These are phyloP conservation scores for Saccharum officinarum DNA, from an alignment of 176 grass and related monocot genomes.

Conservation along the genomic window DNA sequence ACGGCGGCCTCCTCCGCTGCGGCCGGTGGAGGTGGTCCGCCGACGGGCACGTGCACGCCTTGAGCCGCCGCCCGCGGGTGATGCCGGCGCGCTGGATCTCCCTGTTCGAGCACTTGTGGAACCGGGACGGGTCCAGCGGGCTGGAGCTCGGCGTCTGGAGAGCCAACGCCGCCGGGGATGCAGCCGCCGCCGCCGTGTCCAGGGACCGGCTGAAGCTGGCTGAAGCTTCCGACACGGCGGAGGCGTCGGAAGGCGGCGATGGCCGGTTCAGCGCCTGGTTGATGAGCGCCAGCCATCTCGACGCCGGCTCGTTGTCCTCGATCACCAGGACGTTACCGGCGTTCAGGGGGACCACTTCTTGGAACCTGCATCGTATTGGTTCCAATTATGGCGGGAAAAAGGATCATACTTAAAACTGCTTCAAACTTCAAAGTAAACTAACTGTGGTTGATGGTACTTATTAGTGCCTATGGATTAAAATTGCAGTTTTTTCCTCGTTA, in stretches of 20 bases:
- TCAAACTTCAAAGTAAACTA: background rate
- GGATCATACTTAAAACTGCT: background rate
- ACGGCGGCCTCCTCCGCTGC: background rate
- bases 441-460: background rate
- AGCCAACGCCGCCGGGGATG: slow-evolving; percentile 15
- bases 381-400: background rate
- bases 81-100: slow-evolving; percentile 50
- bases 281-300: slow-evolving; percentile 82
- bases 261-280: slow-evolving; percentile 81
- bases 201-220: slow-evolving; percentile 9
- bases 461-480: background rate
- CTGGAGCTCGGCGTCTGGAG: slow-evolving; percentile 39
- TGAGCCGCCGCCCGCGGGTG: slow-evolving; percentile 51
- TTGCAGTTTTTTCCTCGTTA: background rate
- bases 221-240: slow-evolving; percentile 5
- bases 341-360: slow-evolving; percentile 87
- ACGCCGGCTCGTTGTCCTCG: slow-evolving; percentile 90
- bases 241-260: background rate
- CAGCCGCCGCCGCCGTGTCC: background rate
- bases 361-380: slow-evolving; percentile 30
- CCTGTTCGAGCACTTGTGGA: slow-evolving; percentile 54
- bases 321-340: slow-evolving; percentile 90
- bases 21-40: background rate
- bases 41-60: slow-evolving; percentile 65
- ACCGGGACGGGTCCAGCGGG: slow-evolving; percentile 25